Conservation (phyloP, 768 basidiomycete genomes). For the Leccinum pellstonianum region DNA sequence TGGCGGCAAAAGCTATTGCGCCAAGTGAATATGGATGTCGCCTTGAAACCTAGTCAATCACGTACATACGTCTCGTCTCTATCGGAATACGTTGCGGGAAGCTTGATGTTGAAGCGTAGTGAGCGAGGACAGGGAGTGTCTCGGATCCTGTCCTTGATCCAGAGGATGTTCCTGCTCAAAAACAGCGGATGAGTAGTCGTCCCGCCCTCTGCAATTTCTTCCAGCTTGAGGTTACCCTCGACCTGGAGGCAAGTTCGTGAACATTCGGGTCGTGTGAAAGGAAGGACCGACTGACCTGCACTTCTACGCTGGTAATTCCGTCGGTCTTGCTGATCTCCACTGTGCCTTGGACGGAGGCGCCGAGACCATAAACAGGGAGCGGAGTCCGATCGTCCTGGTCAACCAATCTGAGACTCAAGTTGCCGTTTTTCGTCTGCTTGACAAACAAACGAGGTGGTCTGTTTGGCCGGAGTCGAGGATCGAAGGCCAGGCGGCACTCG, state of each 20-base stretch:
- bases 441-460: slow-evolving; percentile 50
- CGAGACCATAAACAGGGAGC: slow-evolving; percentile 59
- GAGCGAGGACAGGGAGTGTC: slow-evolving; percentile 49
- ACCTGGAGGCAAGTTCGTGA: slow-evolving; percentile 39
- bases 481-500: slow-evolving; percentile 54
- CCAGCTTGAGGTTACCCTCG: slow-evolving; percentile 56
- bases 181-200: slow-evolving; percentile 50
- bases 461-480: slow-evolving; percentile 34
- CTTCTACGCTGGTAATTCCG: slow-evolving; percentile 58
- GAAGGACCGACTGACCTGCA: slow-evolving; percentile 45
- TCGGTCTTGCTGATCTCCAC: slow-evolving; percentile 57
- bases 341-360: slow-evolving; percentile 51
- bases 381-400: slow-evolving; percentile 50
- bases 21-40: slow-evolving; percentile 3
- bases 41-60: slow-evolving; percentile 12
- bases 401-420: slow-evolving; percentile 47
- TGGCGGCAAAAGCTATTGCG: slow-evolving; percentile 61
- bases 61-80: slow-evolving; percentile 60
- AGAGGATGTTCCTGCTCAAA: slow-evolving; percentile 52
- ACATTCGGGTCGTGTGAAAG: neutral
- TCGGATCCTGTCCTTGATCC: slow-evolving; percentile 47
- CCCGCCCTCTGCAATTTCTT: slow-evolving; percentile 70
- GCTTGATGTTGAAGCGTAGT: slow-evolving; percentile 51
- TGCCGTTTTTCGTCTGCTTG: slow-evolving; percentile 58
- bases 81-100: slow-evolving; percentile 59